Base-by-base conservation (phyloP, 306 rosid species). In the Sophora flavescens region DNA sequence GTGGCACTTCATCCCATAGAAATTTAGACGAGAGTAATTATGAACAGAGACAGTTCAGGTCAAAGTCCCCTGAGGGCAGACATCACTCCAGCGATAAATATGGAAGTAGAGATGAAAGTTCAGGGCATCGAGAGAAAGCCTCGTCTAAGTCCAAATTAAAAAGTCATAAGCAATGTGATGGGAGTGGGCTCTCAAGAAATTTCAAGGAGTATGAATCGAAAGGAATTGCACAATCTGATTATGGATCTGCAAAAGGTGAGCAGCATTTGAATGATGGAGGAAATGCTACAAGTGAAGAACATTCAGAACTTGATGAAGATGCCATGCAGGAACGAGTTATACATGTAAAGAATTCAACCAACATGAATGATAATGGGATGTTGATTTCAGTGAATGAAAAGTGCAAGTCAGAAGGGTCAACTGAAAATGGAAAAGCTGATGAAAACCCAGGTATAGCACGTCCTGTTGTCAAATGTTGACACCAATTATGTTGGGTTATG, bases 1-100 rank as follows among this genome's bases (percentile, higher is more conserved):
- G 81, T 61, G 81, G 81, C 68, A 74, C 76, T 75, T 84, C 82
- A 76, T 82, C 91, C 28, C 86, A 75, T 52, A 79, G 42, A 77
- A 76, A 74, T 67, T 81, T 78, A 45, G 87, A 82, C 50, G 88
- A 80, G 68, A 82, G 60, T 18, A 78, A 78, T 62, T 66, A 13
- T 22, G 88, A 86, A 73, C 83, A 44, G 35, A 86, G 82, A 77
- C 83, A 35, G 35, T 80, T 85, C 51, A 85, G 91, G 70, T 89
- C 97, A 32, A 87, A 59, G 52, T 91, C 93, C 61, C 74, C 88
- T 69, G 91, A 90, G 53, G 84, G 75, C 36, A 87, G 79, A 85
- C 78, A 72, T 70, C 59, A 4, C 75, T 68, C 76, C 32, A 63
- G 56, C 47, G 89, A 89, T 77, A 78, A 72, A 66, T 74, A 84